These are phyloP conservation scores for Ogataea hybrid DNA, from an alignment of 1,139 yeast species.

Conservation along the genomic window DNA sequence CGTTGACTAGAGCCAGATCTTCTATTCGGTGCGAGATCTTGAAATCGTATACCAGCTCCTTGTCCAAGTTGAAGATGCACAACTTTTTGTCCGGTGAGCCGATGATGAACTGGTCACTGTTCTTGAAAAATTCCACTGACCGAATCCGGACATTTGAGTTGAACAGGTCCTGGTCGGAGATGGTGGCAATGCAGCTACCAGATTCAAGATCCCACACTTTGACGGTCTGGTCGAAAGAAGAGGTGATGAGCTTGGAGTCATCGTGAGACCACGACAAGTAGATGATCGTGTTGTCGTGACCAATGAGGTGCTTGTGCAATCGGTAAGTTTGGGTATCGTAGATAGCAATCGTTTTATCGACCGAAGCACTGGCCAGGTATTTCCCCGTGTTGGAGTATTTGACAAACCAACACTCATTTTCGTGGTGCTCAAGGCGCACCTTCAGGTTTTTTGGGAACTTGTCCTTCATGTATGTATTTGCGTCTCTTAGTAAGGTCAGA, in stretches of 20 bases:
- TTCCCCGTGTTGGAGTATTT: conserved; percentile 77
- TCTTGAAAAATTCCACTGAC: conserved; percentile 67
- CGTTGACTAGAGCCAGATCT: conserved; percentile 64
- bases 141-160: conserved; percentile 39
- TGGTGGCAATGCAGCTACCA: conserved; percentile 31
- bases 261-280: conserved; percentile 74
- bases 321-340: conserved; percentile 65
- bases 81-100: conserved; percentile 81
- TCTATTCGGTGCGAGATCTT: conserved; percentile 52
- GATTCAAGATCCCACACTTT: conserved; percentile 61
- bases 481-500: conserved; percentile 15
- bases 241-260: conserved; percentile 63
- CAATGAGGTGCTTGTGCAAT: conserved; percentile 39
- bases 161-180: conserved; percentile 21
- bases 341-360: conserved; percentile 62
- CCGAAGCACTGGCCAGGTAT: conserved; percentile 72
- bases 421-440: conserved; percentile 45
- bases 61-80: conserved; percentile 55
- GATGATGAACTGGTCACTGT: conserved; percentile 57
- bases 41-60: conserved; percentile 39
- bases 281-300: conserved; percentile 60
- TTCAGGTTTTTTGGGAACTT: conserved; percentile 48
- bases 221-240: conserved; percentile 66
- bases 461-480: conserved; percentile 4
- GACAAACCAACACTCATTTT: conserved; percentile 82